phyloP scores from a whole-genome alignment of 1,139 yeast species.

The Yamadazyma membranifaciens region DNA sequence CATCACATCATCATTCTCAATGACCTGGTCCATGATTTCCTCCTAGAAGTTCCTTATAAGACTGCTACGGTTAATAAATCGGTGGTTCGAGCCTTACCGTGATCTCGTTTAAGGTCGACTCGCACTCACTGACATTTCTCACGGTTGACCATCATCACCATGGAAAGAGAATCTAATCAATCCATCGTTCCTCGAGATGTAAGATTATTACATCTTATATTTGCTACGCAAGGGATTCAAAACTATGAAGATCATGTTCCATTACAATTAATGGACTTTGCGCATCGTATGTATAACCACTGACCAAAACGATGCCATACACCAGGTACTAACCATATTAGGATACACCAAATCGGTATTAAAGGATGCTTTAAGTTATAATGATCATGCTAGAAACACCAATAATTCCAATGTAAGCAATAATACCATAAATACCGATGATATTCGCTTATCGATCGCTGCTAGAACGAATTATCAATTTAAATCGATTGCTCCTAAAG shows the following conservation, averaged over 20 bases:
- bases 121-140: too few species aligned
- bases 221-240: constrained; percentile 92
- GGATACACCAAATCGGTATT: constrained; percentile 77
- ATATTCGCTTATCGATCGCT: constrained; percentile 86
- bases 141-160: constrained; percentile 1
- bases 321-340: constrained; percentile 7
- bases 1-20: constrained; percentile 26
- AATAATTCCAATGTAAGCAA: constrained; percentile 37
- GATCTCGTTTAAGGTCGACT: too few species aligned
- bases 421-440: constrained; percentile 74
- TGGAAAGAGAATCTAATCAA: constrained; percentile 8
- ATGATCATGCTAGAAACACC: constrained; percentile 67
- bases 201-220: constrained; percentile 78
- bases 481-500: constrained; percentile 95
- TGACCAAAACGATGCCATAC: too few species aligned
- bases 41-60: neutral
- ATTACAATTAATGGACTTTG: constrained; percentile 92
- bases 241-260: constrained; percentile 96
- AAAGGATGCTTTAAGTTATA: constrained; percentile 84
- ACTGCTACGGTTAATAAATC: too few species aligned
- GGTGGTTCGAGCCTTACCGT: too few species aligned
- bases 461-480: constrained; percentile 93
- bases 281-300: constrained; percentile 40
- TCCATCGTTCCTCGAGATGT: constrained; percentile 76
- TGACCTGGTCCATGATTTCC: constrained; percentile 14